These are phyloP conservation scores for Arthrobotrys megalospora DNA, from an alignment of 2,329 filamentous ascomycete genomes.

Conservation along the genomic window DNA sequence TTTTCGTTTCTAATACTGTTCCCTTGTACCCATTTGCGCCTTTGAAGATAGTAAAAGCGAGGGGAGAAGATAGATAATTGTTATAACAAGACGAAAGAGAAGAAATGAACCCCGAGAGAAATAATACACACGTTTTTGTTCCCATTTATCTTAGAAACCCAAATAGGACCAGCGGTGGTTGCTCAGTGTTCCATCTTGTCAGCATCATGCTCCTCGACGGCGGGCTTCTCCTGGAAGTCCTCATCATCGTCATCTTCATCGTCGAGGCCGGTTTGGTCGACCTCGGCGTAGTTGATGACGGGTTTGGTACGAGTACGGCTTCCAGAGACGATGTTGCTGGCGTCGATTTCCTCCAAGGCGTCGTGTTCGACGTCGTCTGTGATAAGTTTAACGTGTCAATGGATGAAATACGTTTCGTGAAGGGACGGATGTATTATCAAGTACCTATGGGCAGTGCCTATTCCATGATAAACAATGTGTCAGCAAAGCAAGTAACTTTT, in stretches of 20 bases:
- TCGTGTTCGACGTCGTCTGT: conserved; percentile 34
- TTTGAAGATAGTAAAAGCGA: conserved; percentile 12
- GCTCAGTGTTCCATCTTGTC: conserved; percentile 50
- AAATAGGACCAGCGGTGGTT: no score
- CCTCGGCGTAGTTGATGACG: conserved; percentile 29
- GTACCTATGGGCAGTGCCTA: conserved; percentile 42
- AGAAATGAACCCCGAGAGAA: neutral
- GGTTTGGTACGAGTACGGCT: conserved; percentile 34
- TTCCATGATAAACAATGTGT: conserved; percentile 17
- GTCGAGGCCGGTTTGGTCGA: conserved; percentile 35
- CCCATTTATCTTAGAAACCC: neutral
- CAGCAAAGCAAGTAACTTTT: neutral
- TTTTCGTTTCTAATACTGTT: no score
- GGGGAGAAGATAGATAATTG: neutral
- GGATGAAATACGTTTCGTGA: neutral
- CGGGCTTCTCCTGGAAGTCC: conserved; percentile 41
- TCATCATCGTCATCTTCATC: conserved; percentile 49
- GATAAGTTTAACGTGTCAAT: conserved; percentile 11
- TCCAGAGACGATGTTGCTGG: conserved; percentile 28
- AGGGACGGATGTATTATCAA: neutral
- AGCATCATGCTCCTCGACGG: conserved; percentile 1
- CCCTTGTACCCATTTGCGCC: conserved; percentile 33
- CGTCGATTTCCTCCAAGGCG: conserved; percentile 33
- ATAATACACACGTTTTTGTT: neutral
- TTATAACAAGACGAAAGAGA: neutral